Evolutionary conservation across 192 early-diverging fungal species (phyloP), one percentile per base, ranked within the genome.

Genomic region (Coemansia erecta): DNA sequence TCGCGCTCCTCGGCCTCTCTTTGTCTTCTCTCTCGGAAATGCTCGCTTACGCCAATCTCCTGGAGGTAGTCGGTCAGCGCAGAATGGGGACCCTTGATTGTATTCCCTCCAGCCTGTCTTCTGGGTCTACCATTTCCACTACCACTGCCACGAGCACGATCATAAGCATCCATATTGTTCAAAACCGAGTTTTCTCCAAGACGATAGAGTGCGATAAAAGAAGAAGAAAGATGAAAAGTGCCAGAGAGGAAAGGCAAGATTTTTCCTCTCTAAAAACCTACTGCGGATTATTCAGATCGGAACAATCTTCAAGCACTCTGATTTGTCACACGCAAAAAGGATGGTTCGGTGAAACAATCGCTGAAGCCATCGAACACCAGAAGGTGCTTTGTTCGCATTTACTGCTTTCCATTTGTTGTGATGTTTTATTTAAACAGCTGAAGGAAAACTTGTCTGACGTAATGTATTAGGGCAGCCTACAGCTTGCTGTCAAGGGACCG

Each of bases 401-500:
- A n/a, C n/a, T n/a, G n/a, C n/a, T n/a, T n/a, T n/a, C n/a, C n/a
- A n/a, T n/a, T n/a, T n/a, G n/a, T n/a, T n/a, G n/a, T n/a, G n/a
- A n/a, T n/a, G n/a, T n/a, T n/a, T n/a, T n/a, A n/a, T n/a, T n/a
- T n/a, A n/a, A n/a, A n/a, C n/a, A n/a, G n/a, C n/a, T n/a, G n/a
- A 43, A 11, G 42, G 42, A 43, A n/a, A 14, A 14, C 17, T 43
- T 40, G 37, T n/a, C n/a, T 40, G 39, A 40, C 13, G 39, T 40
- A 40, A 40, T n/a, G n/a, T n/a, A n/a, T n/a, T n/a, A n/a, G n/a
- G n/a, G n/a, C n/a, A n/a, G 37, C 12, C 19, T 54, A 54, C 33
- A 91, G 66, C 53, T 85, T 84, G 64, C 84, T 87, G 17, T 81
- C 78, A 14, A 84, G 53, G 21, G 73, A 62, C 74, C 77, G 85